phyloP scores from a whole-genome alignment of 1,284 basidiomycete genomes.

The Fomes fomentarius region DNA sequence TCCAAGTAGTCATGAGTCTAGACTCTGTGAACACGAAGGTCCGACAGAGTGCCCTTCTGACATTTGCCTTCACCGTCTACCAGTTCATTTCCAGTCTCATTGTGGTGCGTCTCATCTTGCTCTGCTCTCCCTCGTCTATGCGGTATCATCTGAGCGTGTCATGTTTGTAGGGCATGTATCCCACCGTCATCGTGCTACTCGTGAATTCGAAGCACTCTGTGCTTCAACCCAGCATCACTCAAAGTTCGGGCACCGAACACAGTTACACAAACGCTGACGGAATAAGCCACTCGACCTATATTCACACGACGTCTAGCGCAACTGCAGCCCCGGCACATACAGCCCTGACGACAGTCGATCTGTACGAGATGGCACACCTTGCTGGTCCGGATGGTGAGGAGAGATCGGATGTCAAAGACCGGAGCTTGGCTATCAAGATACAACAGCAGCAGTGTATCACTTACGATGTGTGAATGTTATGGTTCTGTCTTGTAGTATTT shows the following conservation, averaged over 20 bases:
- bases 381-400: not conserved
- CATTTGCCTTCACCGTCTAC: slow-evolving; percentile 19
- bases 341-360: slow-evolving; percentile 2
- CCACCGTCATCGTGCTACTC: slow-evolving; percentile 21
- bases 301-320: not conserved
- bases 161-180: slow-evolving; percentile 20
- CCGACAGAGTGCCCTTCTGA: not conserved
- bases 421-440: not conserved
- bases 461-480: not conserved
- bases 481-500: too few relatives aligned
- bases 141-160: not conserved
- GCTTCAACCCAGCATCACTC: slow-evolving; percentile 1
- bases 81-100: slow-evolving; percentile 15
- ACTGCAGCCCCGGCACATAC: not conserved
- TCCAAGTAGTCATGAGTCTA: slow-evolving; percentile 13
- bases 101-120: slow-evolving; percentile 13
- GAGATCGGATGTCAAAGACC: not conserved
- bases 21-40: slow-evolving; percentile 7
- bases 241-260: not conserved
- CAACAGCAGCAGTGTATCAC: not conserved
- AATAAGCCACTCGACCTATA: not conserved
- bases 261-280: not conserved
- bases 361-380: slow-evolving; percentile 11
- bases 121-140: not conserved
- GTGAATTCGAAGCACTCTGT: slow-evolving; percentile 19